Percentiles rank a stretch among this genome's conserved stretches.
phyloP scores from a whole-genome alignment of 2,329 filamentous ascomycete species.

The Parastagonospora nodorum region DNA sequence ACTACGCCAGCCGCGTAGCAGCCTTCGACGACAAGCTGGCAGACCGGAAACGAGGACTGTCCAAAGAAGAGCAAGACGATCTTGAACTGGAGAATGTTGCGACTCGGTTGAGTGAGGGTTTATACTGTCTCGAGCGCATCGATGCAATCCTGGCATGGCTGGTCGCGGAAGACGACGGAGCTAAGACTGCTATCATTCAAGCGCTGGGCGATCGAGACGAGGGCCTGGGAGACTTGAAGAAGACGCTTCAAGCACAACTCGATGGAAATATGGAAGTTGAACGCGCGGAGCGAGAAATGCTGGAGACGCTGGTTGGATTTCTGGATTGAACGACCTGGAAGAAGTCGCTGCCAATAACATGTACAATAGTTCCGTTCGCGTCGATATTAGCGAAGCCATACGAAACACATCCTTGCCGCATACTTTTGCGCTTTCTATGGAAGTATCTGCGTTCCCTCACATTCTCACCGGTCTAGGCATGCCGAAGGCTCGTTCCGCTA shows the following conservation, averaged over 20 bases:
- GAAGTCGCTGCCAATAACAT: too few species aligned
- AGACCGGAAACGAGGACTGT: slow-evolving; percentile 59
- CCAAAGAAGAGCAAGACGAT: slow-evolving; percentile 64
- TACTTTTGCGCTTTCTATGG: too few species aligned
- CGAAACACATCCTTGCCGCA: too few species aligned
- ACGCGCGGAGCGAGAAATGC: slow-evolving; percentile 66
- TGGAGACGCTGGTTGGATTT: slow-evolving; percentile 59
- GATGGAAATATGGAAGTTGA: slow-evolving; percentile 60
- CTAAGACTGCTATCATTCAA: slow-evolving; percentile 66
- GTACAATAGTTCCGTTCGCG: too few species aligned
- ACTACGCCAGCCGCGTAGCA: slow-evolving; percentile 68
- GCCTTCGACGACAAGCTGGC: slow-evolving; percentile 68
- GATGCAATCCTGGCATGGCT: slow-evolving; percentile 91
- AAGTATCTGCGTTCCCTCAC: too few species aligned
- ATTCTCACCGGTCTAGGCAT: too few species aligned
- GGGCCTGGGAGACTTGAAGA: slow-evolving; percentile 64
- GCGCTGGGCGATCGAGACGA: slow-evolving; percentile 73
- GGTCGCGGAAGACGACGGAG: slow-evolving; percentile 82
- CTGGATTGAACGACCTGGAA: slow-evolving; percentile 18
- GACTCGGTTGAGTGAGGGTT: slow-evolving; percentile 77
- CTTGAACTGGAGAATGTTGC: slow-evolving; percentile 75
- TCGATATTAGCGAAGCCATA: too few species aligned
- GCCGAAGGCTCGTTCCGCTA: too few species aligned
- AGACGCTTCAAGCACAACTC: slow-evolving; percentile 72
- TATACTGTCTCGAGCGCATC: slow-evolving; percentile 81